These are phyloP conservation scores for Niebla homalea DNA, from an alignment of 495 filamentous ascomycete genomes.

Conservation along the genomic window DNA sequence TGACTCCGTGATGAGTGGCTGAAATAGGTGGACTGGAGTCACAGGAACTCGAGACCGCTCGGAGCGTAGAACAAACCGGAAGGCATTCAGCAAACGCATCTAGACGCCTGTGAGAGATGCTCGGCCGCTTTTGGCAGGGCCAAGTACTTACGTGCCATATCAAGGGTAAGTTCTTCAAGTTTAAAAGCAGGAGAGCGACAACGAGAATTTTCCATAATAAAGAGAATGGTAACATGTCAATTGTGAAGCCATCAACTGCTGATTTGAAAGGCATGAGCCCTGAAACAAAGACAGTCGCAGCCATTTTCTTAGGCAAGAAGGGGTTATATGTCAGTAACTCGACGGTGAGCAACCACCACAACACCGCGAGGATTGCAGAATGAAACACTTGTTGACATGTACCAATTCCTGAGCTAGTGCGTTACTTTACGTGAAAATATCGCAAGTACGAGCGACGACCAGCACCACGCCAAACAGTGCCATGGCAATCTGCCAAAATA, in stretches of 20 bases:
- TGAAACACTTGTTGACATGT: no score
- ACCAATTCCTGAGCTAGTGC: no score
- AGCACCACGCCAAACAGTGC: no score
- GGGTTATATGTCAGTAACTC: no score
- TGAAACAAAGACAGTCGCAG: no score
- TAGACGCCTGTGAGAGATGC: constrained; percentile 24
- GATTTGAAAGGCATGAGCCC: background rate
- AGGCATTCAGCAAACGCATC: constrained; percentile 32
- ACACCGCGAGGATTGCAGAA: no score
- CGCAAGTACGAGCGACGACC: no score
- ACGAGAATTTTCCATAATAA: constrained; percentile 36
- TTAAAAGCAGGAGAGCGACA: constrained; percentile 38
- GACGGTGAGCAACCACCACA: no score
- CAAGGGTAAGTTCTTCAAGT: constrained; percentile 48
- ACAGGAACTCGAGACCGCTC: constrained; percentile 7
- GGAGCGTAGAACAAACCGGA: constrained; percentile 16
- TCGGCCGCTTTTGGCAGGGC: background rate
- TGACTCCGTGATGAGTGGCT: constrained; percentile 35
- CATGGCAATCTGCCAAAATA: no score
- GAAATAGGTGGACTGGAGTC: constrained; percentile 30
- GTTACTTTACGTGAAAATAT: no score
- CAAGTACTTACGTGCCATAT: constrained; percentile 47
- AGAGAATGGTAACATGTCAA: constrained; percentile 6
- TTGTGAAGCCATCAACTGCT: constrained; percentile 4
- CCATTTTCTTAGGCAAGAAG: no score